Evolutionary conservation across 75 land plant species (phyloP).

Genomic region (Selaginella moellendorffii): DNA sequence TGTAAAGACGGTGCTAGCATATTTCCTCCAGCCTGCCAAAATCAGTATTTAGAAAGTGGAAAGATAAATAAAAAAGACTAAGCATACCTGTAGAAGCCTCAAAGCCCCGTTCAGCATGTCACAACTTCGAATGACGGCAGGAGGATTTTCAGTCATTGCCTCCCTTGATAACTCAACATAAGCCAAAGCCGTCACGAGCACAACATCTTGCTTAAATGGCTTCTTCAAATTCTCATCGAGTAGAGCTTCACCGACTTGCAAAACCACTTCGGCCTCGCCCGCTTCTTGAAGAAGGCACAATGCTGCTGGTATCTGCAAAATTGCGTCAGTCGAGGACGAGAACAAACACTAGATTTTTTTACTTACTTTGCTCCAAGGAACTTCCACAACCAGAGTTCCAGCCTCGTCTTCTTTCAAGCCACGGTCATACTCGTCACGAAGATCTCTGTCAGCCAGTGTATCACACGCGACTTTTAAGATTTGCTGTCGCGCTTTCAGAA

Average conservation of each 20-base stretch:
- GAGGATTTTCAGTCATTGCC: constrained; percentile 70
- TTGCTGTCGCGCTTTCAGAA: constrained; percentile 57
- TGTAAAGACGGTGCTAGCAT: constrained; percentile 65
- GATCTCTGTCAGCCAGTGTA: constrained; percentile 40
- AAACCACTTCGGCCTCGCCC: constrained; percentile 53
- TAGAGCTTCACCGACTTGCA: constrained; percentile 53
- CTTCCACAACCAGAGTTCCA: constrained; percentile 53
- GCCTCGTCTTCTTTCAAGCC: constrained; percentile 49
- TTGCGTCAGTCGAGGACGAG: neutral
- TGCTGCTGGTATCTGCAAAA: constrained; percentile 70
- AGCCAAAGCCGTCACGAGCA: constrained; percentile 76
- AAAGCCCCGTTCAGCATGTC: constrained; percentile 70
- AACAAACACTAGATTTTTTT: neutral
- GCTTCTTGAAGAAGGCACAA: constrained; percentile 81
- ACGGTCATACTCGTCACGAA: constrained; percentile 54
- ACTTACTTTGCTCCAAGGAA: constrained; percentile 71
- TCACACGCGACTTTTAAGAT: constrained; percentile 74
- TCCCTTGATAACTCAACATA: constrained; percentile 88
- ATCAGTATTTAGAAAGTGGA: neutral
- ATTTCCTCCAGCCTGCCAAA: constrained; percentile 85
- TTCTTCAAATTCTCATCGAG: constrained; percentile 42
- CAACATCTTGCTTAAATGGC: constrained; percentile 69
- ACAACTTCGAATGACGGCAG: constrained; percentile 59
- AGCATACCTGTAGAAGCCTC: constrained; percentile 60
- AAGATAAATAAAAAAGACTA: too few species aligned